Conservation (phyloP, 345 rosid species). For the Corymbia maculata region DNA sequence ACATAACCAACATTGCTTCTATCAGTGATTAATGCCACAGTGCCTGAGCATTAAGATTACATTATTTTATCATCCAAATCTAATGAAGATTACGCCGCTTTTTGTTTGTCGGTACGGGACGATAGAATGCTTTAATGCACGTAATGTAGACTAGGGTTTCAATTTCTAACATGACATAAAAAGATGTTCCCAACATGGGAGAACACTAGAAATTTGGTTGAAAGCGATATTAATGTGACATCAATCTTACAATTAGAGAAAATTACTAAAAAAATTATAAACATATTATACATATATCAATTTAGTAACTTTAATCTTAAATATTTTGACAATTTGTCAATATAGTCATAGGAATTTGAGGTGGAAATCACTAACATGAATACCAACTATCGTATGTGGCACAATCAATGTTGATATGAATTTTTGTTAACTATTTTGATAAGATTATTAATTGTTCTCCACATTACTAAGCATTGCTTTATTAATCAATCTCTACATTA, state of each 20-base stretch:
- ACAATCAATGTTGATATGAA: background rate
- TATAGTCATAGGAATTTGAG: background rate
- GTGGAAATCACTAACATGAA: background rate
- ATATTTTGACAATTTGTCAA: background rate
- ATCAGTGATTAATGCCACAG: background rate
- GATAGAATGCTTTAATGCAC: background rate
- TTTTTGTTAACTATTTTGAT: background rate
- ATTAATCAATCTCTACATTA: too few species aligned
- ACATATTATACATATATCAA: rapidly evolving
- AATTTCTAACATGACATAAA: background rate
- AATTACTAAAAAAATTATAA: background rate
- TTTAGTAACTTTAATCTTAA: rapidly evolving
- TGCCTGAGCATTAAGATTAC: background rate
- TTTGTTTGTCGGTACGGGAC: background rate
- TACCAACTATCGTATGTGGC: background rate
- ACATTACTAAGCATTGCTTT: background rate
- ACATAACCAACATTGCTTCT: background rate
- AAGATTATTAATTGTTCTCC: background rate
- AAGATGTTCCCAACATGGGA: background rate
- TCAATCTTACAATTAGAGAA: background rate
- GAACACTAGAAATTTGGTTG: background rate
- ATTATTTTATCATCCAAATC: too few species aligned
- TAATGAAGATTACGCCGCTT: background rate
- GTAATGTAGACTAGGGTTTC: background rate
- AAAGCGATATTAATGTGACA: background rate